phyloP scores from a whole-genome alignment of 2,329 filamentous ascomycete genomes.

The Aspergillus carbonarius region DNA sequence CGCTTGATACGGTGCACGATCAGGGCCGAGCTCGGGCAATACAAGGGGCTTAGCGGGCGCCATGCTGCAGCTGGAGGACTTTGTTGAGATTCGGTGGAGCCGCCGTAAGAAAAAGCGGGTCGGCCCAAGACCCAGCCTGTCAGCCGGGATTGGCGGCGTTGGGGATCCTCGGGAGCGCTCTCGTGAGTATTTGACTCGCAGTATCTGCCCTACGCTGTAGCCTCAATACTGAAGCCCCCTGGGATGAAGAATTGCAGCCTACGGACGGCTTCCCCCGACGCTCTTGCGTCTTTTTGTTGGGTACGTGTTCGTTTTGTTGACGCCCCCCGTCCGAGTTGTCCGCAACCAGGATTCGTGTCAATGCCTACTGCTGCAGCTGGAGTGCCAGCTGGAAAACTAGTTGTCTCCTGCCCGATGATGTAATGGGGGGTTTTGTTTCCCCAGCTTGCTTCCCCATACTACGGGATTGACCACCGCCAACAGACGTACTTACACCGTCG shows the following conservation, averaged over 20 bases:
- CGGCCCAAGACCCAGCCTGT: conserved; percentile 10
- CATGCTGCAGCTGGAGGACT: background rate
- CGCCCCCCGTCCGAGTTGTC: background rate
- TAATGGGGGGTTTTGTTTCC: background rate
- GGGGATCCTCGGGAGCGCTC: conserved; percentile 16
- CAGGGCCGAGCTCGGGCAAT: conserved; percentile 13
- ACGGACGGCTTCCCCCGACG: background rate
- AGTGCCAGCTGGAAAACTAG: background rate
- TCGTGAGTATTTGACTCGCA: conserved; percentile 20
- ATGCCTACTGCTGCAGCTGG: background rate
- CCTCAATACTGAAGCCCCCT: conserved; percentile 22
- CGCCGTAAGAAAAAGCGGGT: conserved; percentile 10
- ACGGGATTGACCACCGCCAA: background rate
- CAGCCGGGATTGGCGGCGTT: conserved; percentile 14
- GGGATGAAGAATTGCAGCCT: background rate
- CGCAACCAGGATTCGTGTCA: background rate
- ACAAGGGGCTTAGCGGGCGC: conserved; percentile 2
- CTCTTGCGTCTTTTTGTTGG: conserved; percentile 15
- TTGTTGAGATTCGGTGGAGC: conserved; percentile 20
- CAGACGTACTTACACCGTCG: too few relatives aligned
- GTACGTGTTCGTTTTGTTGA: conserved; percentile 11
- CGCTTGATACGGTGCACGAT: conserved; percentile 2
- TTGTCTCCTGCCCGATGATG: conserved; percentile 4
- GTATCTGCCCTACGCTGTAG: conserved; percentile 29
- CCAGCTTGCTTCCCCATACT: background rate